Evolutionary conservation across 2,329 filamentous ascomycete genomes (phyloP).

Genomic region (Cordyceps javanica): DNA sequence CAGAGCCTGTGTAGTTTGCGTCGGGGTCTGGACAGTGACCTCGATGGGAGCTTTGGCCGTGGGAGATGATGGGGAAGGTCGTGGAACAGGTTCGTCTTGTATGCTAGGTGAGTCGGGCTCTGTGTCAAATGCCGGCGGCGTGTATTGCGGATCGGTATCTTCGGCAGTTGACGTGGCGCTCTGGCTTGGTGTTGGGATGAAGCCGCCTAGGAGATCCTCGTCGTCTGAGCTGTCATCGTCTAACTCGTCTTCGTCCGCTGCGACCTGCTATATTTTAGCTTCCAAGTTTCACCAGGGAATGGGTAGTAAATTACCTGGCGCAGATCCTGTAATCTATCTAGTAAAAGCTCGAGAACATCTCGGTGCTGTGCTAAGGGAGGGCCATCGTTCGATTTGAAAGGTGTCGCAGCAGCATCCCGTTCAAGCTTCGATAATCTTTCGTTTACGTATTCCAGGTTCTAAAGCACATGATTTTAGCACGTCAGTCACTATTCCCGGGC

Average conservation of each 20-base stretch:
- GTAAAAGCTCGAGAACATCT: conserved; percentile 58
- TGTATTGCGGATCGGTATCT: conserved; percentile 42
- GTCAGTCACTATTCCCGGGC: conserved; percentile 27
- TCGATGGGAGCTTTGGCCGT: conserved; percentile 11
- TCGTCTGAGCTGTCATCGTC: conserved; percentile 43
- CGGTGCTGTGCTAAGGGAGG: conserved; percentile 50
- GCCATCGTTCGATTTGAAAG: neutral
- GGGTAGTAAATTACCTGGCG: conserved; percentile 44
- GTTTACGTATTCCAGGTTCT: conserved; percentile 67
- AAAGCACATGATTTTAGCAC: conserved; percentile 38
- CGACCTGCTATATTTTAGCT: conserved; percentile 23
- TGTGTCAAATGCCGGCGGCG: conserved; percentile 35
- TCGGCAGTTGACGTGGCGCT: conserved; percentile 39
- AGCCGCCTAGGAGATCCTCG: conserved; percentile 50
- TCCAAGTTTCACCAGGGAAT: neutral
- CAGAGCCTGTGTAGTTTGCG: conserved; percentile 30
- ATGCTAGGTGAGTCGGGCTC: conserved; percentile 25
- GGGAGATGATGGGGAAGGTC: conserved; percentile 16
- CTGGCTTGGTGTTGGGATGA: conserved; percentile 50
- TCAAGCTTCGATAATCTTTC: conserved; percentile 64
- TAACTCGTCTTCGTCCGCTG: conserved; percentile 28
- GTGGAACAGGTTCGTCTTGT: conserved; percentile 31
- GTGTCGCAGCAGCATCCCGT: conserved; percentile 46
- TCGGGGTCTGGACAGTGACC: conserved; percentile 17
- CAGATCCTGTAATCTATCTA: conserved; percentile 61